Base-by-base conservation (phyloP, 306 rosid species). In the Citrullus colocynthis region DNA sequence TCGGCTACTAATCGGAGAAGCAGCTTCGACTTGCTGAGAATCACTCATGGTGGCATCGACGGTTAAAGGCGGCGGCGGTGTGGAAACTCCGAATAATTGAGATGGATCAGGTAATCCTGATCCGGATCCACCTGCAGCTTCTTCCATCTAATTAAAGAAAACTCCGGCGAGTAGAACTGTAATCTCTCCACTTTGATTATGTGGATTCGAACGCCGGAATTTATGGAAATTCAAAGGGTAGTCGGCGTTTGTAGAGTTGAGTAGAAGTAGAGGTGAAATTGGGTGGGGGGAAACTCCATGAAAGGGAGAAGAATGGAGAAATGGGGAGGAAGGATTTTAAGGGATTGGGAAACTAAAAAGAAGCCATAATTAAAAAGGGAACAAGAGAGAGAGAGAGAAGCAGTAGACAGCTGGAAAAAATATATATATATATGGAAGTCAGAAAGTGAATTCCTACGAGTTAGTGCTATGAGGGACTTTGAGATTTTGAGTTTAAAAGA, bases 1-100 rank as follows among this genome's bases (percentile, higher is more conserved):
- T 42, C 87, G 78, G 69, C 89, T 81, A 78, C 89, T 86, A 17
- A 86, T 86, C 1, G 89, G 89, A 0, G 89, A 86, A 18, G 89
- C 89, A 14, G 54, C 85, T 67, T 86, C 89, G 7, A 86, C 86
- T 18, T 61, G 83, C 61, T 83, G 88, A 14, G 73, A 32, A 72
- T 78, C 81, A 52, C 57, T 16, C 17, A 52, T 17, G 55, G 32
- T 78, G 3, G 52, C 67, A 3, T 54, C 76, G 1, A 55, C 70
- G 4, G 80, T 74, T 61, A 42, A 32, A 0, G 79, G 16, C 21
- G 79, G 45, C 42, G 80, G n/a, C 2, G 51, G 51, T 45, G 54
- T 12, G 54, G 76, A 42, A 37, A 48, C 78, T 14, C 82, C 74
- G 30, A 58, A 69, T 44, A 58, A 69, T 69, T 80, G 77, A 12